These are phyloP conservation scores for Spizellomyces punctatus DNA, from an alignment of 192 early-diverging fungal genomes.

Conservation along the genomic window DNA sequence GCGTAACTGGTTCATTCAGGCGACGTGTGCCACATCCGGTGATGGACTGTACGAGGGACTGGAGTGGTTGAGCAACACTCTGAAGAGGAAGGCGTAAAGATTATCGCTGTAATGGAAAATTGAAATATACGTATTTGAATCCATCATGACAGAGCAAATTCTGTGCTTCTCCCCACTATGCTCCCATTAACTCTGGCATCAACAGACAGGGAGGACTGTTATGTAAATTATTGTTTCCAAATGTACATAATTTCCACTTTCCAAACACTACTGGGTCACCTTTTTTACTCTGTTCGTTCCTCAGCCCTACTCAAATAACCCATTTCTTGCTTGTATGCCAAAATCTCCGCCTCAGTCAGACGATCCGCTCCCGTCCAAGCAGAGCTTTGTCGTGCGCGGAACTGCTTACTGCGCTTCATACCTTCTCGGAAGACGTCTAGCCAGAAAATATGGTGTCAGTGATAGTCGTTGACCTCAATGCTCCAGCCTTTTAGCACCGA, in stretches of 20 bases:
- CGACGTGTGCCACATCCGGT: conserved; percentile 87
- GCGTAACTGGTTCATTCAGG: conserved; percentile 93
- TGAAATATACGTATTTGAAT: too few relatives aligned
- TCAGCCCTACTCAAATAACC: background rate
- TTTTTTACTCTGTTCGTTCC: too few relatives aligned
- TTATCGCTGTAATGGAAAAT: background rate
- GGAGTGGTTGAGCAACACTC: conserved; percentile 79
- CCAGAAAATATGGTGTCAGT: background rate
- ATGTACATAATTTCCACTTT: too few relatives aligned
- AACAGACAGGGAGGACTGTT: too few relatives aligned
- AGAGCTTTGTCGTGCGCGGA: conserved; percentile 10
- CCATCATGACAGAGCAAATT: too few relatives aligned
- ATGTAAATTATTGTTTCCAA: too few relatives aligned
- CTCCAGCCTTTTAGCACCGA: background rate
- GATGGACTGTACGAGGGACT: conserved; percentile 98
- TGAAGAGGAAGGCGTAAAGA: conserved; percentile 20
- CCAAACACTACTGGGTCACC: too few relatives aligned
- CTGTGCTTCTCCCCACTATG: too few relatives aligned
- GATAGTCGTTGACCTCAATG: background rate
- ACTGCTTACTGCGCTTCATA: conserved; percentile 13
- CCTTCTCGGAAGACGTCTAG: conserved; percentile 32
- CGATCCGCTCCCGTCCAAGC: conserved; percentile 18
- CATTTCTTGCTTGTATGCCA: conserved; percentile 25
- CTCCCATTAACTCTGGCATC: background rate
- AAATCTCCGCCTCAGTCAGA: conserved; percentile 21